phyloP scores from a whole-genome alignment of 805 yeast genomes.

The Nakazawaea siamensis region DNA sequence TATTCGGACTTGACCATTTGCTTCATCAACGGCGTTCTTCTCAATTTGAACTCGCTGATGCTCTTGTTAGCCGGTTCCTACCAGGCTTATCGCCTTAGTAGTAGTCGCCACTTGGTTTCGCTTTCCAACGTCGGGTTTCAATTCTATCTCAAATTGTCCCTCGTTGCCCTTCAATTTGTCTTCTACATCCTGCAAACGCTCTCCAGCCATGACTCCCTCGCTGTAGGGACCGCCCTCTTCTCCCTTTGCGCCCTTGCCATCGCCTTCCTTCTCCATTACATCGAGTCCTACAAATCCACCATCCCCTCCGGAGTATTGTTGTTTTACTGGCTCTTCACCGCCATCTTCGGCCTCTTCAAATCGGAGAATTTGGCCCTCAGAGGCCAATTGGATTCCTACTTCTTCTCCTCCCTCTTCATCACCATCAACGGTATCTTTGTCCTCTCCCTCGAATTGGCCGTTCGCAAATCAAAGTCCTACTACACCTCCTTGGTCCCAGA shows the following conservation, averaged over 20 bases:
- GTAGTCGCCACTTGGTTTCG: slow-evolving; percentile 18
- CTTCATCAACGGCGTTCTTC: slow-evolving; percentile 35
- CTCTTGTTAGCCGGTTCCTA: slow-evolving; percentile 29
- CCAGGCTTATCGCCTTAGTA: slow-evolving; percentile 27
- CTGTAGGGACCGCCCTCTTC: slow-evolving; percentile 17
- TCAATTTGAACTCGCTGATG: slow-evolving; percentile 25
- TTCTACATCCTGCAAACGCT: slow-evolving; percentile 22
- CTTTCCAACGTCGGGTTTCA: slow-evolving; percentile 25
- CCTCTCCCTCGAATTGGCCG: slow-evolving; percentile 33
- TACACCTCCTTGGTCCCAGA: slow-evolving; percentile 24
- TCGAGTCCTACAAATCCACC: slow-evolving; percentile 33
- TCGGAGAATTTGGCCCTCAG: slow-evolving; percentile 33
- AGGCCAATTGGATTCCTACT: slow-evolving; percentile 16
- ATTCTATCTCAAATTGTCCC: slow-evolving; percentile 32
- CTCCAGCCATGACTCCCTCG: slow-evolving; percentile 2
- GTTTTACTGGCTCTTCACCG: slow-evolving; percentile 38
- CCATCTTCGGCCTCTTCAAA: slow-evolving; percentile 39
- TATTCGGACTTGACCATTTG: slow-evolving; percentile 45
- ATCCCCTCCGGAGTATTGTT: slow-evolving; percentile 30
- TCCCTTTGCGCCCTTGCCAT: slow-evolving; percentile 37
- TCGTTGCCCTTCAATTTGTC: slow-evolving; percentile 29
- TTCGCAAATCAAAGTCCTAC: slow-evolving; percentile 13
- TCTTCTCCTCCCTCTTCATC: slow-evolving; percentile 23
- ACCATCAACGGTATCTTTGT: slow-evolving; percentile 32
- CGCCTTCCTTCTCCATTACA: slow-evolving; percentile 37